These are phyloP conservation scores for Drechmeria coniospora DNA, from an alignment of 2,329 filamentous ascomycete genomes.

Conservation along the genomic window DNA sequence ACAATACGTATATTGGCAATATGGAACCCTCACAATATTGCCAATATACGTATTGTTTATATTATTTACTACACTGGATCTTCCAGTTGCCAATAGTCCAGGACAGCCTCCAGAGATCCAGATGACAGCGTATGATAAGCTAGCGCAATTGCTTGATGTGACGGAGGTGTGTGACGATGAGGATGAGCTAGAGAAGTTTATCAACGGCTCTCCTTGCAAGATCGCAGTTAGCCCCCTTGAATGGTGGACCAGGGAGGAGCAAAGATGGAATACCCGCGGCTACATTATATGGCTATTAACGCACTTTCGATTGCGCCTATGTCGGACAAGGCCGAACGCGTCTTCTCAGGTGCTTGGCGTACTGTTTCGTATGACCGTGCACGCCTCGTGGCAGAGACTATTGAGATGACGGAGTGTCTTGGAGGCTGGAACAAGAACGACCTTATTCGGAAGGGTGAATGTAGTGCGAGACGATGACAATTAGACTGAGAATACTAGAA, in stretches of 20 bases:
- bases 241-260: conserved; percentile 4
- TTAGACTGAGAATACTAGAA: background rate
- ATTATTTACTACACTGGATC: no score
- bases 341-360: conserved; percentile 3
- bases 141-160: background rate
- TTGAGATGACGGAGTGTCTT: conserved; percentile 5
- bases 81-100: no score
- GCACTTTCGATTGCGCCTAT: conserved; percentile 4
- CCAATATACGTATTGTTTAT: no score
- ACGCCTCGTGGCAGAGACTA: conserved; percentile 3
- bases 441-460: conserved; percentile 1
- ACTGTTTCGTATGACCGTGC: conserved; percentile 3
- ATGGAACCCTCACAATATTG: no score
- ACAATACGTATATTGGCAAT: no score
- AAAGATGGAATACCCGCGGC: conserved; percentile 2
- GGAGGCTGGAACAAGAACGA: conserved; percentile 3
- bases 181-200: conserved; percentile 4
- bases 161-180: background rate
- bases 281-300: conserved; percentile 2
- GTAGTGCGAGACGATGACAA: background rate
- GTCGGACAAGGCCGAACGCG: conserved; percentile 3
- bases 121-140: background rate
- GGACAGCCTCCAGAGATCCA: background rate
- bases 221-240: conserved; percentile 2
- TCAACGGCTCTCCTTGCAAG: conserved; percentile 3